phyloP scores from a whole-genome alignment of 257 asterid genomes.

The Fraxinus pennsylvanica region DNA sequence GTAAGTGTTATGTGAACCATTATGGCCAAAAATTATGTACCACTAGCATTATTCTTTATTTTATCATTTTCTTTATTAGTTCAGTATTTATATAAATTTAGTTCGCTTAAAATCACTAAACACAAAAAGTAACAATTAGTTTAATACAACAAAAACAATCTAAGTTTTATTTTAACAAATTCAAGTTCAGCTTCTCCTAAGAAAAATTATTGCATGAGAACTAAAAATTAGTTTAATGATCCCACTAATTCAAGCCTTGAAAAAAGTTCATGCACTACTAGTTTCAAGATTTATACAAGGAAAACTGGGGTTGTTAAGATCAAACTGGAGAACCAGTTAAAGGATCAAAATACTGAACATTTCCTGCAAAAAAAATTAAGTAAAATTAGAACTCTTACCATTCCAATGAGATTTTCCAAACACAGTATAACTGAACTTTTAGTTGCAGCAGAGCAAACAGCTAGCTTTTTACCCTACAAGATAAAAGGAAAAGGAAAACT shows the following conservation, averaged over 20 bases:
- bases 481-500: slow-evolving; percentile 17
- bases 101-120: background rate
- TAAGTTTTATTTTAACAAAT: background rate
- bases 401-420: slow-evolving; percentile 86
- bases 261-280: too few relatives aligned
- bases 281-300: background rate
- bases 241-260: background rate
- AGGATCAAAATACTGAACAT: too few relatives aligned
- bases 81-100: background rate
- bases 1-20: too few relatives aligned
- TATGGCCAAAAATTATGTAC: too few relatives aligned
- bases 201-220: background rate
- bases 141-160: background rate
- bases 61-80: too few relatives aligned
- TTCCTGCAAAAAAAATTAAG: background rate
- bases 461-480: slow-evolving; percentile 74
- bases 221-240: background rate
- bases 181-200: background rate
- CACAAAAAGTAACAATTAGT: background rate
- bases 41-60: too few relatives aligned
- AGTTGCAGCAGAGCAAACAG: slow-evolving; percentile 98
- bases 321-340: background rate
- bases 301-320: too few relatives aligned
- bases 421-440: slow-evolving; percentile 92
- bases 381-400: slow-evolving; percentile 41